phyloP scores from a whole-genome alignment of 2,329 filamentous ascomycete species.

The Aspergillus fumigatus region DNA sequence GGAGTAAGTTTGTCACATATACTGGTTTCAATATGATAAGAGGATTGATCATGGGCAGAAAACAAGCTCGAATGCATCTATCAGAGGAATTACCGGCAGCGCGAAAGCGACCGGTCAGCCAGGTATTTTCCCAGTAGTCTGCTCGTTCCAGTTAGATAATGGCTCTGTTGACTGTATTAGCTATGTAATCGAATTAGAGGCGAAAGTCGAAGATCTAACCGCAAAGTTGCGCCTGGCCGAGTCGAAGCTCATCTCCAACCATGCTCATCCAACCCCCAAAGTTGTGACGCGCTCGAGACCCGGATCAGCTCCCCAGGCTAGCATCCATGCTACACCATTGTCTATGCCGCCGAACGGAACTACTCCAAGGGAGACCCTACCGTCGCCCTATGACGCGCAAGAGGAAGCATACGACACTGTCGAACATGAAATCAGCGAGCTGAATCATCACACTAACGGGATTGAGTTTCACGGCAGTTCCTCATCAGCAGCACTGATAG shows the following conservation, averaged over 20 bases:
- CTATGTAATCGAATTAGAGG: constrained; percentile 36
- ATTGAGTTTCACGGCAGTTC: constrained; percentile 48
- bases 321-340: constrained; percentile 19
- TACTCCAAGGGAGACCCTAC: constrained; percentile 14
- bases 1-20: constrained; percentile 28
- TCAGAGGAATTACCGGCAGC: constrained; percentile 29
- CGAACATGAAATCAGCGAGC: constrained; percentile 40
- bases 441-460: constrained; percentile 44
- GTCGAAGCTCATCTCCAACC: constrained; percentile 9
- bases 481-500: constrained; percentile 44
- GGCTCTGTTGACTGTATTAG: constrained; percentile 7
- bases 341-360: constrained; percentile 20
- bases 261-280: constrained; percentile 8
- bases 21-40: not conserved
- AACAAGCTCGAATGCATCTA: constrained; percentile 32
- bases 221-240: constrained; percentile 23
- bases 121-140: constrained; percentile 13
- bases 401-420: constrained; percentile 23
- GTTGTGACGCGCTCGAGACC: not conserved
- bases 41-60: constrained; percentile 19
- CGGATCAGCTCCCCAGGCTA: constrained; percentile 5
- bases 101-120: constrained; percentile 25
- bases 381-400: constrained; percentile 12
- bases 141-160: not conserved
- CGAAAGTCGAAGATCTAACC: constrained; percentile 27